Evolutionary conservation across 148 eudicot genomes (phyloP), one percentile per base, ranked within the genome.

Genomic region (Fagopyrum homotropicum): DNA sequence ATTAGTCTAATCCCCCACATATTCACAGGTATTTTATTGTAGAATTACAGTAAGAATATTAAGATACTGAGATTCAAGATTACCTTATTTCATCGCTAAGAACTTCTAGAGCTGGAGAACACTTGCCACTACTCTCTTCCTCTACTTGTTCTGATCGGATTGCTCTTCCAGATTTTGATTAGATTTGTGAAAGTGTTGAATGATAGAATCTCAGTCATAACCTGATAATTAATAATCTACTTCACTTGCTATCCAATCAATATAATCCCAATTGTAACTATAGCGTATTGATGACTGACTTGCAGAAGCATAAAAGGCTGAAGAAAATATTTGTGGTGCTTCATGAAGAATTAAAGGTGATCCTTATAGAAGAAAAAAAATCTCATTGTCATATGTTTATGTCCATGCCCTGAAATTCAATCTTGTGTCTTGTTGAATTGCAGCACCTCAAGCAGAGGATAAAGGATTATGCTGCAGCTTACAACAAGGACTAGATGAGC

Each of bases 261-360:
- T 22, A 55, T 55, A 55, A 55, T 5, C 63, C 30, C 2, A 61
- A 3, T 61, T 61, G 11, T 75, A 30, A 43, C 8, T 45, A 5
- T 19, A 7, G 29, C 17, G 26, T 47, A 40, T 73, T 70, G 46
- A 45, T 35, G 76, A 69, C 81, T 56, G 55, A 46, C 55, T 78
- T 82, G 88, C 94, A 95, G 99, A 89, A 84, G 77, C 92, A 90
- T 84, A 89, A 85, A 75, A 82, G 93, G 75, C 85, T 86, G 74
- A 95, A 95, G 87, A 95, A 90, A 73, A 87, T 92, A 76, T 95
- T 95, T 51, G 75, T 95, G 11, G 90, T 92, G 85, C 97, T 95
- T 84, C 96, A 95, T 85, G 89, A 92, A 81, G 99, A 92, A 82
- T 77, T 95, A 77, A 83, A 84, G 99, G 99, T 95, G 71, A 66